phyloP scores from a whole-genome alignment of 2,329 filamentous ascomycete species.

The Colletotrichum acutatum region DNA sequence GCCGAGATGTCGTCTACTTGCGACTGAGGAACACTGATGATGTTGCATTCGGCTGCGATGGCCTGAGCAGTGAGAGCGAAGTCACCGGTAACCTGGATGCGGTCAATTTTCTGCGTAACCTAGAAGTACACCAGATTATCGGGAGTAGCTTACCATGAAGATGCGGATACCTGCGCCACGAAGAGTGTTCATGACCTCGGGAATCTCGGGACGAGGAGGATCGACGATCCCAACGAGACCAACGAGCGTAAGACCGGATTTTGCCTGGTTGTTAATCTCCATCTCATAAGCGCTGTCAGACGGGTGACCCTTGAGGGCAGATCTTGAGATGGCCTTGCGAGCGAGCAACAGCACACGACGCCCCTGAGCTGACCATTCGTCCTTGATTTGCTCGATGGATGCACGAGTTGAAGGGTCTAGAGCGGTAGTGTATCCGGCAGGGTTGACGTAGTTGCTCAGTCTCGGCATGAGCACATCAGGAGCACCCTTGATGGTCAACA shows the following conservation, averaged over 20 bases:
- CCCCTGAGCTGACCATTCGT: constrained; percentile 75
- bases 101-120: not conserved
- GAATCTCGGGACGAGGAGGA: constrained; percentile 79
- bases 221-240: constrained; percentile 84
- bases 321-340: constrained; percentile 63
- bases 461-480: constrained; percentile 77
- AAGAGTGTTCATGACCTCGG: constrained; percentile 72
- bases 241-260: constrained; percentile 72
- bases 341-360: constrained; percentile 76
- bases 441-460: constrained; percentile 67
- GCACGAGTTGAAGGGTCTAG: constrained; percentile 58
- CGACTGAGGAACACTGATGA: constrained; percentile 65
- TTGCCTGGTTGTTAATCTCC: constrained; percentile 65
- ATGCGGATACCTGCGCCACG: constrained; percentile 78
- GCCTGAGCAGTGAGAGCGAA: constrained; percentile 80
- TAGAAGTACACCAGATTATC: not conserved
- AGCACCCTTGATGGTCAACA: constrained; percentile 82
- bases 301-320: constrained; percentile 19
- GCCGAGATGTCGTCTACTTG: constrained; percentile 64
- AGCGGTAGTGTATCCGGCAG: constrained; percentile 62
- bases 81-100: constrained; percentile 73
- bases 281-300: constrained; percentile 59
- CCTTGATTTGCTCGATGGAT: constrained; percentile 69
- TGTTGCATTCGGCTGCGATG: constrained; percentile 78
- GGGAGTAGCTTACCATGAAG: constrained; percentile 71